A percentile compares a stretch with the other conserved stretches of the same genome.
Conservation (phyloP, 345 rosid genomes). For the Corchorus olitorius region DNA sequence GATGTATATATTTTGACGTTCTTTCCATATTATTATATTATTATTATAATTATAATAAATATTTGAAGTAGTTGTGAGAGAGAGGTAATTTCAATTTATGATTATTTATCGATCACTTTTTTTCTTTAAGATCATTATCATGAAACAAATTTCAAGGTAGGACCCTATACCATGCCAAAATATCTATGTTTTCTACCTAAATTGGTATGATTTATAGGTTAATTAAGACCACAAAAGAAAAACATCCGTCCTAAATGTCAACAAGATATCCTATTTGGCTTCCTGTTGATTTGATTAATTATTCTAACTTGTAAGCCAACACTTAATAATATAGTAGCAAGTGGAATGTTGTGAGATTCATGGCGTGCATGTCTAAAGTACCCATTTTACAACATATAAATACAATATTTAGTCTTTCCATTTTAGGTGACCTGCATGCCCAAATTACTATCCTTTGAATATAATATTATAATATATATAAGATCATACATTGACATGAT, state of each 20-base stretch:
- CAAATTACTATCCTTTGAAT: conserved; percentile 28
- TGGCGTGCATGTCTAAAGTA: conserved; percentile 18
- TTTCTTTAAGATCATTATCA: too few relatives aligned
- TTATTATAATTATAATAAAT: too few relatives aligned
- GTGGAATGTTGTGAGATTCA: conserved; percentile 37
- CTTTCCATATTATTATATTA: too few relatives aligned
- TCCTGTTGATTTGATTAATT: neutral
- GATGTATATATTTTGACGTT: too few relatives aligned
- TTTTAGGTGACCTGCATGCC: conserved; percentile 57
- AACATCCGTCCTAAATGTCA: neutral
- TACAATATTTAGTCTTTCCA: too few relatives aligned
- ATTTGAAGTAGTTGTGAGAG: too few relatives aligned
- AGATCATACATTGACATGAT: neutral
- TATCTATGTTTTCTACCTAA: conserved; percentile 16
- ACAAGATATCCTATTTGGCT: neutral
- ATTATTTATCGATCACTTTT: too few relatives aligned
- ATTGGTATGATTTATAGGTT: neutral
- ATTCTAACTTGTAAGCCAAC: neutral
- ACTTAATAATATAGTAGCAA: conserved; percentile 9
- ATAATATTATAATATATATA: too few relatives aligned
- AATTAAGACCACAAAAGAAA: conserved; percentile 1
- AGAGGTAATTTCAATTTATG: too few relatives aligned
- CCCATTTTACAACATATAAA: neutral
- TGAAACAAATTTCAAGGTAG: neutral
- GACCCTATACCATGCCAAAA: neutral